Percentiles rank a stretch among this genome's conserved stretches.
Conservation (phyloP, 2,329 filamentous ascomycete genomes). For the Lasiodiplodia sp. region DNA sequence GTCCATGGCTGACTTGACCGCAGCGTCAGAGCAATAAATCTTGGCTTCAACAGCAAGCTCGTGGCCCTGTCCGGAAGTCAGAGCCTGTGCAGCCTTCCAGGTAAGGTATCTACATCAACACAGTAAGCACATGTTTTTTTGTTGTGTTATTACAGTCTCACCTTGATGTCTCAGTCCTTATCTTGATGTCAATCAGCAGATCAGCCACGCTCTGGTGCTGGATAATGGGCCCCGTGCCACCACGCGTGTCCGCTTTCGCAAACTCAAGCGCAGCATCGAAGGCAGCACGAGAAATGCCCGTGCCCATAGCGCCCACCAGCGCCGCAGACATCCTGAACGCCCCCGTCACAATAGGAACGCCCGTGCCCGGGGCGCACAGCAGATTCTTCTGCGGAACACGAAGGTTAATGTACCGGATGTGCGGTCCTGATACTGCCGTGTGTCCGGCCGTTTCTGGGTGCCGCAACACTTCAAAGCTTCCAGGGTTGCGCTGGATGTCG, state of each 20-base stretch:
- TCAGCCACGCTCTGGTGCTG: conserved; percentile 61
- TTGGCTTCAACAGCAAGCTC: conserved; percentile 61
- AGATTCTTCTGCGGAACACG: conserved; percentile 57
- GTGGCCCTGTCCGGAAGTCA: conserved; percentile 49
- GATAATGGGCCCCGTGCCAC: conserved; percentile 55
- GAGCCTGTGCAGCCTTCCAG: conserved; percentile 61
- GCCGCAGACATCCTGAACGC: conserved; percentile 57
- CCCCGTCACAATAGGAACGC: conserved; percentile 51
- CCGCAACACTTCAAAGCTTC: conserved; percentile 55
- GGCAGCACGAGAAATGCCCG: conserved; percentile 61
- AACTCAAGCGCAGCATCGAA: conserved; percentile 62
- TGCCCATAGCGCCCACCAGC: conserved; percentile 62
- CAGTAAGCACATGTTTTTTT: not conserved
- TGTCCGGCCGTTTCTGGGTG: conserved; percentile 57
- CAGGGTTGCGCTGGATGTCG: conserved; percentile 53
- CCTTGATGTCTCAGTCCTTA: conserved; percentile 58
- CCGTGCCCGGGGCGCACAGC: conserved; percentile 54
- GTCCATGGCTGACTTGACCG: conserved; percentile 57
- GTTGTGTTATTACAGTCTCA: conserved; percentile 29
- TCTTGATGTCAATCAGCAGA: conserved; percentile 61
- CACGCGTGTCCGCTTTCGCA: conserved; percentile 55
- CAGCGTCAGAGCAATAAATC: conserved; percentile 59
- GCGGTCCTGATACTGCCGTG: conserved; percentile 58
- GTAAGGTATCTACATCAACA: conserved; percentile 43
- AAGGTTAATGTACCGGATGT: conserved; percentile 57